Evolutionary conservation across 2,329 filamentous ascomycete genomes (phyloP), one percentile per base, ranked within the genome.

Genomic region (Stachybotrys echinatus): DNA sequence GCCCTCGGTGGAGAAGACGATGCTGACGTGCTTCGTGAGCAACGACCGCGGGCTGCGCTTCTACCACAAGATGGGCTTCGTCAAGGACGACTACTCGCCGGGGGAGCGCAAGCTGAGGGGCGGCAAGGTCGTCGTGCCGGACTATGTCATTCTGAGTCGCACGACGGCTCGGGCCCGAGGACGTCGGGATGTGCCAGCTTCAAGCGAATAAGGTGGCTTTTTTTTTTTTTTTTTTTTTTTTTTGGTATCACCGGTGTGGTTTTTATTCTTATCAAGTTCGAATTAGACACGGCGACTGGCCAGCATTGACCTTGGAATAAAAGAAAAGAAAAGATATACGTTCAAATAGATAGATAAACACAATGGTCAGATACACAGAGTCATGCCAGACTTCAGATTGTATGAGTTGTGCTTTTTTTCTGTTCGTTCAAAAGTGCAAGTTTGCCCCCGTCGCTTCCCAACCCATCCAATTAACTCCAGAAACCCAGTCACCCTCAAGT

Each of bases 1-100:
- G 20, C 71, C 74, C 2, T 71, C 73, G 1, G 73, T 87, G 43
- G 65, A 72, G 20, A 89, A 89, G 66, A 74, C 83, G 43, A 91
- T 91, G 87, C 70, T 91, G 59, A 89, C 86, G 1, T 87, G 86
- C 60, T 90, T 89, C 60, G 65, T 76, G 47, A 73, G 74, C 53
- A 91, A 91, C 60, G 55, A 66, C 27, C 65, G 66, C 3, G 87
- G 78, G 0, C 67, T 78, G 39, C 61, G 56, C 3, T 86, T 89
- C 57, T 91, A 91, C 65, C 65, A 72, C 44, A 77, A 72, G 52
- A 63, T 82, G 12, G 86, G 85, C 0, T 85, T 81, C 59, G 65
- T 54, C 37, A 71, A 66, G 42, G 83, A 86, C 56, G 74, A 72
- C 8, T 76, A 73, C 45, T 83, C 81, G 14, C 83, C 83, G 1